Evolutionary conservation across 2,329 filamentous ascomycete species (phyloP).

Genomic region (Paracamarosporium sp.): DNA sequence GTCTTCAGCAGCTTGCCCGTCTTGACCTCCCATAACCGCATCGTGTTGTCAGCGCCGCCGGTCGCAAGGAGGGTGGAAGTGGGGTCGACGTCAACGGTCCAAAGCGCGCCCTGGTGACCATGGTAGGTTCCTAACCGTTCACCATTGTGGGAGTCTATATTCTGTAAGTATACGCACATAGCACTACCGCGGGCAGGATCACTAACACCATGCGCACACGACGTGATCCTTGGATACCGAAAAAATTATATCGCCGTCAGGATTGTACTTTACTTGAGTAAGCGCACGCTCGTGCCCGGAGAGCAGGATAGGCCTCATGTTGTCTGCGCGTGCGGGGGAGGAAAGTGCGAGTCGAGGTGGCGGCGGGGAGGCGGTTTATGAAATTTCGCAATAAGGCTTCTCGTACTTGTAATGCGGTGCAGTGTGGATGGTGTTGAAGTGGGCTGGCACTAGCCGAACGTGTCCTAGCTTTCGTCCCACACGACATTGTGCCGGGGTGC

Average conservation of each 20-base stretch:
- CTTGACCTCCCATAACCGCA: constrained; percentile 95
- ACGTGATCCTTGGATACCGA: constrained; percentile 95
- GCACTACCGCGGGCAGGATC: constrained; percentile 2
- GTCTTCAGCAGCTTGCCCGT: constrained; percentile 92
- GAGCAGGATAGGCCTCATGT: constrained; percentile 95
- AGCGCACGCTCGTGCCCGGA: constrained; percentile 96
- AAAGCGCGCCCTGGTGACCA: constrained; percentile 96
- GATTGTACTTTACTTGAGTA: constrained; percentile 85
- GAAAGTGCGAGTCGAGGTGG: constrained; percentile 18
- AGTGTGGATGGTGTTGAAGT: constrained; percentile 35
- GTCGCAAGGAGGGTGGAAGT: constrained; percentile 90
- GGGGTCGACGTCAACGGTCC: constrained; percentile 97
- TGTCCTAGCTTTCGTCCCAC: constrained; percentile 22
- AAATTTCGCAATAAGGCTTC: constrained; percentile 37
- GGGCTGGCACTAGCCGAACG: constrained; percentile 31
- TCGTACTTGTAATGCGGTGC: no score
- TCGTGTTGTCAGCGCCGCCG: constrained; percentile 97
- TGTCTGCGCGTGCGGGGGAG: constrained; percentile 21
- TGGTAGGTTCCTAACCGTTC: constrained; percentile 94
- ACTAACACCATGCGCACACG: constrained; percentile 85
- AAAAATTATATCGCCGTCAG: constrained; percentile 96
- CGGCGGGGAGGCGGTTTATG: constrained; percentile 25
- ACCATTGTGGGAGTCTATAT: constrained; percentile 81
- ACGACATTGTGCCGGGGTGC: background rate
- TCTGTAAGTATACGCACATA: constrained; percentile 25